Evolutionary conservation across 2,329 filamentous ascomycete species (phyloP), one percentile per base, ranked within the genome.

Genomic region (Magnaporthales sp.): DNA sequence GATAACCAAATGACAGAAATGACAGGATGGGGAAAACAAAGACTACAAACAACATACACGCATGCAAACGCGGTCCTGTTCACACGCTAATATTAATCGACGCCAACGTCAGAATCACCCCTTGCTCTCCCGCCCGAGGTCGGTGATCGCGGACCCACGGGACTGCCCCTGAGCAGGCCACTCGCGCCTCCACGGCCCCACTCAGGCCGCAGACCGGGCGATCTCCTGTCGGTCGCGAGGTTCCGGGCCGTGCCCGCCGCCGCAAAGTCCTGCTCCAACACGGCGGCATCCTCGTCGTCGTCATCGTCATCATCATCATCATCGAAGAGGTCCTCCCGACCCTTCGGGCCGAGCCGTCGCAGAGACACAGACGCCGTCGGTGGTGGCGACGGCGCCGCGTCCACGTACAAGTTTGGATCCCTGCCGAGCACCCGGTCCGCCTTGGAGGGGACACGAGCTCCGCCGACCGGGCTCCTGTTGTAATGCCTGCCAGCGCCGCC

Each of bases 391-490:
- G 79, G 74, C 63, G 79, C 77, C 58, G 77, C 77, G 69, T 87
- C 84, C 10, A 77, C 80, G 70, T 86, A 86, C 15, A 84, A 73
- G 70, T 80, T 83, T 11, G 84, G 84, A 67, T 86, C 84, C 4
- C 85, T 81, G 46, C 85, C 85, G 1, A 87, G 78, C 2, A 87
- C 77, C 31, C 84, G 81, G 71, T 87, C 85, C 6, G 85, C 85
- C 71, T 87, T 87, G 72, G 83, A 85, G 13, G 80, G 80, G 7
- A 76, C 74, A 67, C 77, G 77, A 62, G 77, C 77, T 3, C 76
- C 76, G 9, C 68, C 69, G 26, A 60, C 13, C 5, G 29, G 31
- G 38, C 15, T n/a, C 30, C 19, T 24, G 63, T 27, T 66, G 58
- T 56, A 60, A 26, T 60, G 56, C 26, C 56, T 26, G 24, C 56